Percentiles rank a stretch among this genome's conserved stretches.
Conservation (phyloP, 768 basidiomycete genomes). For the Mrakia blollopis region DNA sequence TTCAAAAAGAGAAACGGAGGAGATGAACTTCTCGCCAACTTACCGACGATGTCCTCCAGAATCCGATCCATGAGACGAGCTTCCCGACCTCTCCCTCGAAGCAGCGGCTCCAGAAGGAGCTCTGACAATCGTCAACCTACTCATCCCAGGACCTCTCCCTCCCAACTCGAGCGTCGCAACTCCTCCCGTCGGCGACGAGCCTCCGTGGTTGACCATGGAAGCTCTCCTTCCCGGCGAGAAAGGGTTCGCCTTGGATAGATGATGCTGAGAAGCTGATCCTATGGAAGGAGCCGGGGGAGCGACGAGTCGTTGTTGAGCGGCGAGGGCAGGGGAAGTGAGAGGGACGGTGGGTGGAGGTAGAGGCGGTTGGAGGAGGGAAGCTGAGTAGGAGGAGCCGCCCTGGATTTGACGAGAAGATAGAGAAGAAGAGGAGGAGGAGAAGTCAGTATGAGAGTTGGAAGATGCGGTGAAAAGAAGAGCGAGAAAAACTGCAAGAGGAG, state of each 20-base stretch:
- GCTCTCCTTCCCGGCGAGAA: conserved; percentile 22
- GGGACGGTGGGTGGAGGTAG: background rate
- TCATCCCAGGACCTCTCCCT: conserved; percentile 12
- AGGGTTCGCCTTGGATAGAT: conserved; percentile 28
- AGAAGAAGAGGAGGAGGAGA: background rate
- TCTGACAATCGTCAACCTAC: conserved; percentile 30
- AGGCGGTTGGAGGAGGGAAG: conserved; percentile 1
- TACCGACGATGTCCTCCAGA: background rate
- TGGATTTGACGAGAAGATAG: too few species aligned
- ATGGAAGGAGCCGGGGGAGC: background rate
- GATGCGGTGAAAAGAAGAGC: background rate
- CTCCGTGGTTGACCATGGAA: conserved; percentile 18
- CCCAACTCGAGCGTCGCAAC: background rate
- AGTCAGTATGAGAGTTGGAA: background rate
- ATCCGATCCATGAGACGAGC: conserved; percentile 2
- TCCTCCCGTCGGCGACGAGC: conserved; percentile 5
- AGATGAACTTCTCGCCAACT: background rate
- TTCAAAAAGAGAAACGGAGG: background rate
- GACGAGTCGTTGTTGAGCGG: conserved; percentile 4
- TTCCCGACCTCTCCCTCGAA: background rate
- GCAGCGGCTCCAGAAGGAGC: conserved; percentile 9
- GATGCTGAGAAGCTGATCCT: background rate
- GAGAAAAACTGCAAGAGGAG: background rate
- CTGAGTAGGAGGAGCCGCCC: background rate
- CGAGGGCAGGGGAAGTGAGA: conserved; percentile 8